Evolutionary conservation across 176 grass and related monocot species (phyloP), one percentile per base, ranked within the genome.

Genomic region (Elaeis guineensis): DNA sequence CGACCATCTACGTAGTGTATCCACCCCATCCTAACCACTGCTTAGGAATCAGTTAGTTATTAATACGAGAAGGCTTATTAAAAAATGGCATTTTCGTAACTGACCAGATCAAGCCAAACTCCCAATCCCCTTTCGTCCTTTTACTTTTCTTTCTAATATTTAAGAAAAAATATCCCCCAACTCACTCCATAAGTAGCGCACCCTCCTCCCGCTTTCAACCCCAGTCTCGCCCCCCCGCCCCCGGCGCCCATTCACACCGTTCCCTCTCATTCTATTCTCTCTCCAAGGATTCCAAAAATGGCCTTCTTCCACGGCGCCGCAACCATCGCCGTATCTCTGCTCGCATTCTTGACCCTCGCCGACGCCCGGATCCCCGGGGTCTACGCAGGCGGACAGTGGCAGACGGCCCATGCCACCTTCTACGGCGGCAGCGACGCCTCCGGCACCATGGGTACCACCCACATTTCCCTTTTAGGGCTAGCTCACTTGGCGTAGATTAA

Each of bases 401-500:
- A 55, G 19, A 22, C 12, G 7, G 54, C 54, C 19, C 54, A 55
- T 7, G 54, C 54, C 54, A 55, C 54, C 54, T 55, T 55, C 17
- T 55, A 55, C 54, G 54, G 54, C n/a, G 54, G 54, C 54, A 55
- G 54, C 54, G 54, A 55, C 54, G 54, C 54, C 54, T 55, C 54
- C 54, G 54, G 54, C 54, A 55, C 54, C 54, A 55, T 55, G 54
- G 54, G 54, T 55, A 55, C 54, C 19, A 7, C 54, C 54, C 54
- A 19, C 54, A 18, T 55, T 55, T 55, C 54, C 11, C 54, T 19
- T 19, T 21, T 55, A 12, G 19, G 5, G 3, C 19, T 12, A 5
- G 6, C 19, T 19, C 6, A n/a, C 4, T 54, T 17, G 19, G 4
- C 35, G 11, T 44, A 44, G 1, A 44, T 12, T 44, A 12, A 20